Evolutionary conservation across 2,329 filamentous ascomycete genomes (phyloP).

Genomic region (Ophiosphaerella herpotricha): DNA sequence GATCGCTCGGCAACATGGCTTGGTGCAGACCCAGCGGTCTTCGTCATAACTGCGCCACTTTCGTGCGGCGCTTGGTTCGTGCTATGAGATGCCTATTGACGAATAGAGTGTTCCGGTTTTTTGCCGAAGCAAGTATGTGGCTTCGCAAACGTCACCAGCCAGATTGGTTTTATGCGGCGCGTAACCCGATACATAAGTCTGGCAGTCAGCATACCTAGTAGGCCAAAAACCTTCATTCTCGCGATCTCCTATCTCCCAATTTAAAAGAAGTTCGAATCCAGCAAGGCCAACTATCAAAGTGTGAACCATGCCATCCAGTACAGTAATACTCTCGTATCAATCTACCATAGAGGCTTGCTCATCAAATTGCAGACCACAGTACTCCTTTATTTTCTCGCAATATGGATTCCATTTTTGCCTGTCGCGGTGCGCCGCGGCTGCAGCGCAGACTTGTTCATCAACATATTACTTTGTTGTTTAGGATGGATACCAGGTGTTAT

Average conservation of each 20-base stretch:
- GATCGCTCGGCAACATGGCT: not conserved
- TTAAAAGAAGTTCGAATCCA: not conserved
- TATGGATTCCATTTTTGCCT: constrained; percentile 46
- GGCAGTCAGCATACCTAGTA: too few relatives aligned
- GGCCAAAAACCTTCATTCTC: not conserved
- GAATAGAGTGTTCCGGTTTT: constrained; percentile 4
- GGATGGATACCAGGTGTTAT: constrained; percentile 42
- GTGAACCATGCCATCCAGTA: constrained; percentile 15
- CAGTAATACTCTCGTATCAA: constrained; percentile 4
- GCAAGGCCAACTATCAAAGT: not conserved
- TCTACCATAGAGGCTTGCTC: not conserved
- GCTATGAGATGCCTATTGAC: not conserved
- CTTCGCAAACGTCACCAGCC: constrained; percentile 15
- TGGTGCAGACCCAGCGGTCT: not conserved
- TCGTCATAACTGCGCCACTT: constrained; percentile 10
- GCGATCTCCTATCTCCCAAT: too few relatives aligned
- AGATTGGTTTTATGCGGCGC: not conserved
- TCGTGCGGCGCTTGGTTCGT: not conserved
- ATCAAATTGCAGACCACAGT: constrained; percentile 21
- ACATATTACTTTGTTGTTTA: constrained; percentile 44
- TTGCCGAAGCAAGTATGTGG: constrained; percentile 4
- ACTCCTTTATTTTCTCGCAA: constrained; percentile 38
- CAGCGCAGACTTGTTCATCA: constrained; percentile 48
- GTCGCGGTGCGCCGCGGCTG: constrained; percentile 49
- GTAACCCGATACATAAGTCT: not conserved